These are phyloP conservation scores for Septoria petroselini DNA, from an alignment of 2,329 filamentous ascomycete species.

Conservation along the genomic window DNA sequence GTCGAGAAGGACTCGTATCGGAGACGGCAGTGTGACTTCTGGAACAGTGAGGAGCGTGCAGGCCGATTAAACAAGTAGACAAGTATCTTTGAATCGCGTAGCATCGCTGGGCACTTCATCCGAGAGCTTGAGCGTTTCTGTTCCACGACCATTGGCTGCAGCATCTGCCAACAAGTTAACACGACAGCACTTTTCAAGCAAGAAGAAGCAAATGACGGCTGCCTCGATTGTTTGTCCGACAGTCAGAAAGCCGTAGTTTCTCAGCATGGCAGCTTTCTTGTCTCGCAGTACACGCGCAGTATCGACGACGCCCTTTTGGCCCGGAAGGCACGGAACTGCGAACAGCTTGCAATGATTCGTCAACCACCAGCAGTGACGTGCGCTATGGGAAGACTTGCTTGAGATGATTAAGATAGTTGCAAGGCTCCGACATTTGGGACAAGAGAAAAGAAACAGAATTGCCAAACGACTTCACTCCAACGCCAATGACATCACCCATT, in stretches of 20 bases:
- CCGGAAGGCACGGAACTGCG: too few species aligned
- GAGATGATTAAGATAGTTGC: constrained; percentile 40
- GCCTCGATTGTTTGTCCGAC: constrained; percentile 41
- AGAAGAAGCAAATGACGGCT: constrained; percentile 40
- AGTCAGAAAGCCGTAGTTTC: constrained; percentile 45
- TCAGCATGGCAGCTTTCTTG: constrained; percentile 38
- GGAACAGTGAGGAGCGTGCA: constrained; percentile 18
- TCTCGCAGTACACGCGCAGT: constrained; percentile 41
- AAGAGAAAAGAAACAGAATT: not conserved
- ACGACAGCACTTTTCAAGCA: constrained; percentile 39
- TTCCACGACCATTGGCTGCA: constrained; percentile 59
- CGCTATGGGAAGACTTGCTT: too few species aligned
- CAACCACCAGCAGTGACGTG: too few species aligned
- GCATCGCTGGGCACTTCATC: constrained; percentile 69
- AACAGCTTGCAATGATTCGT: too few species aligned
- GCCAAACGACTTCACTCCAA: too few species aligned
- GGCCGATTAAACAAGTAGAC: constrained; percentile 12
- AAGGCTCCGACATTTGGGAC: constrained; percentile 43
- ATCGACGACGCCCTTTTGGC: constrained; percentile 45
- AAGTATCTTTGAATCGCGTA: too few species aligned
- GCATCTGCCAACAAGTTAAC: constrained; percentile 51
- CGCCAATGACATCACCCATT: too few species aligned
- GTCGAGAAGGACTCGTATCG: constrained; percentile 17
- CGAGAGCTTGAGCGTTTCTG: constrained; percentile 61
- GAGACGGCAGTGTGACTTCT: constrained; percentile 19